Conservation (phyloP, 1,139 yeast species). For the Yamadazyma trypodendri region DNA sequence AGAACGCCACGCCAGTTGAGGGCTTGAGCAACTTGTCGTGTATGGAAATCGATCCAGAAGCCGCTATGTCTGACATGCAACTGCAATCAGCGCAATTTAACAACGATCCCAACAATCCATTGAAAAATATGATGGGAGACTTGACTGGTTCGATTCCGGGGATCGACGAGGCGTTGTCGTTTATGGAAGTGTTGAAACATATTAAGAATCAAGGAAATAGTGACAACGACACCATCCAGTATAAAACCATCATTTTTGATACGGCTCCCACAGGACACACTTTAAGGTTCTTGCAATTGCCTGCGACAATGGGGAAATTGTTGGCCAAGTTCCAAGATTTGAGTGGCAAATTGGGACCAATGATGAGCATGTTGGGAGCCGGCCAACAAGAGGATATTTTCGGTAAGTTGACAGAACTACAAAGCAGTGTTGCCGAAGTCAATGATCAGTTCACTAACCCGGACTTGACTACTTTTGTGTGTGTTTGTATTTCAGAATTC, state of each 20-base stretch:
- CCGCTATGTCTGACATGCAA: slow-evolving; percentile 87
- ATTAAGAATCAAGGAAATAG: slow-evolving; percentile 69
- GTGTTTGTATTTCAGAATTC: slow-evolving; percentile 97
- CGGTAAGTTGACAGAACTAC: slow-evolving; percentile 77
- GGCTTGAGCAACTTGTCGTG: slow-evolving; percentile 87
- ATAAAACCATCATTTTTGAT: slow-evolving; percentile 90
- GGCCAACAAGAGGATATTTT: slow-evolving; percentile 77
- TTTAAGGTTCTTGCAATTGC: slow-evolving; percentile 87
- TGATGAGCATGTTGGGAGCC: slow-evolving; percentile 72
- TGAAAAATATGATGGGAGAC: slow-evolving; percentile 78
- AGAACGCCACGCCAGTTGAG: slow-evolving; percentile 91
- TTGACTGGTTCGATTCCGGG: slow-evolving; percentile 96
- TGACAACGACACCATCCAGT: slow-evolving; percentile 35
- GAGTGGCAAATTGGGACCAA: slow-evolving; percentile 85
- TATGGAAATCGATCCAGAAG: slow-evolving; percentile 98
- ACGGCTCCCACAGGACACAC: slow-evolving; percentile 99
- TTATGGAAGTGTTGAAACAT: slow-evolving; percentile 96
- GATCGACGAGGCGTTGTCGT: slow-evolving; percentile 94
- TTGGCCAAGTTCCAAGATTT: slow-evolving; percentile 84
- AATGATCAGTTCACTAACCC: slow-evolving; percentile 95
- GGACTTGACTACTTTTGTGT: slow-evolving; percentile 91
- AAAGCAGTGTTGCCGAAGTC: slow-evolving; percentile 80
- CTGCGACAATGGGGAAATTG: slow-evolving; percentile 84
- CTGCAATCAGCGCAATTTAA: slow-evolving; percentile 58
- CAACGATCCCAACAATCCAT: slow-evolving; percentile 57